Base-by-base conservation (phyloP, 2,329 filamentous ascomycete species). In the Botrytis byssoidea region DNA sequence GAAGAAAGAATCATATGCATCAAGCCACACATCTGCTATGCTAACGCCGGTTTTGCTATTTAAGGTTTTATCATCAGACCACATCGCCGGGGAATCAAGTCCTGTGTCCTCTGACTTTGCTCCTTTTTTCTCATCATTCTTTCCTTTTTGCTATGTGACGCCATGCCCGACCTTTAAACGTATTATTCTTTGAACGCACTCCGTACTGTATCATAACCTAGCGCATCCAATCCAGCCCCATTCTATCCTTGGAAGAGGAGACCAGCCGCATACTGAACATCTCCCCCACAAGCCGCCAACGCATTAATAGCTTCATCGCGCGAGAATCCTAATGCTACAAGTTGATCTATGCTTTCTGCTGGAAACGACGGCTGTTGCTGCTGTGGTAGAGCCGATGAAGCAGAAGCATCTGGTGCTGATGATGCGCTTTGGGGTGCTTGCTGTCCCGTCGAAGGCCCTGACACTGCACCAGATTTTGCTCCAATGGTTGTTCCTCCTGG, bases 401-500 rank as follows among this genome's bases (percentile, higher is more conserved):
- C 44, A 8, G 70, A 44, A 35, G 65, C 40, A 32, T 63, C 71
- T 40, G 76, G 32, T 60, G n/a, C 18, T 37, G 40, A 61, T 32
- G 32, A 46, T 32, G 74, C 74, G 66, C n/a, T n/a, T 22, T 46
- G 51, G 1, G 74, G 37, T 32, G 72, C 76, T 74, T 71, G 77
- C 70, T 81, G 79, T 32, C 81, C 78, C 35, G 80, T 79, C 9
- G 77, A 73, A 18, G 79, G 77, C 22, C 77, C 88, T 65, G 87
- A 88, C 35, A 96, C 89, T 40, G 92, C 94, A 25, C 96, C 96
- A 4, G 94, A 92, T 73, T 91, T 89, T 67, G 92, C 91, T 61
- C 95, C 95, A 75, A 98, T 94, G 67, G 93, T 91, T 18, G 93
- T 97, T n/a, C 95, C 95, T 57, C 92, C 93, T 0, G 95, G 93